These are phyloP conservation scores for Polyporus arcularius DNA, from an alignment of 768 basidiomycete genomes.

Conservation along the genomic window DNA sequence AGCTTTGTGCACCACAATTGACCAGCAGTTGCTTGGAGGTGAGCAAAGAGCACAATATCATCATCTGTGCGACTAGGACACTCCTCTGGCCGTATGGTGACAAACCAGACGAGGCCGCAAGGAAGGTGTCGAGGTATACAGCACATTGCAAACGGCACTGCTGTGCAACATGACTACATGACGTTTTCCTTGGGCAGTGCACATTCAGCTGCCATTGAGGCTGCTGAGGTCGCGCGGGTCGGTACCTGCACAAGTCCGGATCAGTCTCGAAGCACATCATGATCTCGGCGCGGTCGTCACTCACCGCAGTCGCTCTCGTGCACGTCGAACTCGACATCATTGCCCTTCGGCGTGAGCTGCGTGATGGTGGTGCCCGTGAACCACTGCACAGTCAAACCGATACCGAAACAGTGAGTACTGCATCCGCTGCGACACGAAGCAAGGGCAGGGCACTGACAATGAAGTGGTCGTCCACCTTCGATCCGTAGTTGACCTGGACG, in stretches of 20 bases:
- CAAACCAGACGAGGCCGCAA: too few relatives aligned
- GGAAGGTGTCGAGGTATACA: not conserved
- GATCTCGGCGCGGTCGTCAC: too few relatives aligned
- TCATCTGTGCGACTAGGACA: too few relatives aligned
- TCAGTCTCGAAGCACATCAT: not conserved
- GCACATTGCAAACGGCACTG: too few relatives aligned
- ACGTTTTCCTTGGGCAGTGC: too few relatives aligned
- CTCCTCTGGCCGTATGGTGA: too few relatives aligned
- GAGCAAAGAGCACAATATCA: too few relatives aligned
- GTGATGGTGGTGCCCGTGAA: constrained; percentile 1
- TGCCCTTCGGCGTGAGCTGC: not conserved
- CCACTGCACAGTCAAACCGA: not conserved
- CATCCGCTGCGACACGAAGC: not conserved
- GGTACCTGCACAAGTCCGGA: not conserved
- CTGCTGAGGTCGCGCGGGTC: not conserved
- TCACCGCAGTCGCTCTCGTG: not conserved
- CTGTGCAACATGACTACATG: too few relatives aligned
- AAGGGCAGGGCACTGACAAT: constrained; percentile 1
- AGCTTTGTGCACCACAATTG: too few relatives aligned
- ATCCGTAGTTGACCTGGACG: constrained; percentile 15
- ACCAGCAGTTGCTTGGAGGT: too few relatives aligned
- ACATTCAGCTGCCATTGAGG: not conserved
- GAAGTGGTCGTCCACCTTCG: constrained; percentile 7
- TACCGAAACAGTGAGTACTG: not conserved
- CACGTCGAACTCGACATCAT: not conserved